Conservation (phyloP, 202 grass and related monocot species). For the Zizania palustris region DNA sequence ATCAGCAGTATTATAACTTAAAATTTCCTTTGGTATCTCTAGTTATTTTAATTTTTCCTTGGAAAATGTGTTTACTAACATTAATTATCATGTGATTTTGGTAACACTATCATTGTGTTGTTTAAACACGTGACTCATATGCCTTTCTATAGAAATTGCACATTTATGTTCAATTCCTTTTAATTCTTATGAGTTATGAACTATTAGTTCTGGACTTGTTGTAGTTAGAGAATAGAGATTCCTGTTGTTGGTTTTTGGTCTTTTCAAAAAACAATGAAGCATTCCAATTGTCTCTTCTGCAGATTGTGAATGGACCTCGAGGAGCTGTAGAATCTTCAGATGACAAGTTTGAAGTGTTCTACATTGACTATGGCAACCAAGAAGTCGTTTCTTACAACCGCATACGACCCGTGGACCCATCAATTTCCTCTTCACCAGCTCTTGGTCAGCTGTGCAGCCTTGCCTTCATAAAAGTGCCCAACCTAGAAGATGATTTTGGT, state of each 20-base stretch:
- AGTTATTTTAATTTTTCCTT: background rate
- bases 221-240: background rate
- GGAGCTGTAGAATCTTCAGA: slow-evolving; percentile 70
- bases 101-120: background rate
- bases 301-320: slow-evolving; percentile 95
- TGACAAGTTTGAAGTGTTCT: slow-evolving; percentile 96
- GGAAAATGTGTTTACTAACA: background rate
- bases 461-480: slow-evolving; percentile 87
- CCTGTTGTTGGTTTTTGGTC: background rate
- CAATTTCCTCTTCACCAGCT: slow-evolving; percentile 65
- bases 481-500: slow-evolving; percentile 84
- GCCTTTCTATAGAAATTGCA: background rate
- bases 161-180: slow-evolving; percentile 19
- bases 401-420: slow-evolving; percentile 72
- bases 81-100: background rate
- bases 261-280: slow-evolving; percentile 4
- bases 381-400: slow-evolving; percentile 80
- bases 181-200: background rate
- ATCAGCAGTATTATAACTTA: background rate
- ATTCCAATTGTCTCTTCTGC: slow-evolving; percentile 26
- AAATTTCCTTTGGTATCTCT: slow-evolving; percentile 13
- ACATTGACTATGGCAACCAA: slow-evolving; percentile 98
- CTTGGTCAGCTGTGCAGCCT: slow-evolving; percentile 85
- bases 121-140: background rate
- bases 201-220: background rate